These are phyloP conservation scores for Arachis monticola DNA, from an alignment of 331 rosid genomes.

Conservation along the genomic window DNA sequence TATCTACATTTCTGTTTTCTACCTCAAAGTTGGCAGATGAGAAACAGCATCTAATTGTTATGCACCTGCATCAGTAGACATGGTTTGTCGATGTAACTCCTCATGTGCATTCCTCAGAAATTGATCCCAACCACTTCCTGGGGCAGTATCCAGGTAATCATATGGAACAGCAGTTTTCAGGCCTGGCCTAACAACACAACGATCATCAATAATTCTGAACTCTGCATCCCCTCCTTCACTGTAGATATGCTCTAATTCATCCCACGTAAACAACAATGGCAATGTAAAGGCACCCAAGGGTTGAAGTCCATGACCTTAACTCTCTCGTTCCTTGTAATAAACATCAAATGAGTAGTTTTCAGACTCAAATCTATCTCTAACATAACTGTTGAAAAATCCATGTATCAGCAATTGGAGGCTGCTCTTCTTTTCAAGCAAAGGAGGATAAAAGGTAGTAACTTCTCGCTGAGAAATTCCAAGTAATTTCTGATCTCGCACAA, in stretches of 20 bases:
- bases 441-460: conserved; percentile 78
- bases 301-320: conserved; percentile 83
- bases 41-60: conserved; percentile 36
- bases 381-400: conserved; percentile 48
- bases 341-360: conserved; percentile 74
- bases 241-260: conserved; percentile 55
- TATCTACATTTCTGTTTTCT: background rate
- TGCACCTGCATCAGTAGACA: conserved; percentile 64
- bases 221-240: conserved; percentile 48
- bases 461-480: conserved; percentile 82
- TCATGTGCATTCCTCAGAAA: conserved; percentile 72
- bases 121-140: conserved; percentile 89
- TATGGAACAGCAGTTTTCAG: conserved; percentile 84
- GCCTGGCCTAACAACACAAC: conserved; percentile 79
- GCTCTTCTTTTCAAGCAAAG: conserved; percentile 55
- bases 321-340: conserved; percentile 55
- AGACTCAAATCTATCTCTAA: conserved; percentile 57
- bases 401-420: conserved; percentile 40
- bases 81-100: conserved; percentile 56
- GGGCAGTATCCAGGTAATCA: conserved; percentile 75
- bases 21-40: background rate
- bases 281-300: conserved; percentile 83
- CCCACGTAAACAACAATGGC: conserved; percentile 76
- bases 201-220: conserved; percentile 76
- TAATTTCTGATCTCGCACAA: conserved; percentile 52